Evolutionary conservation across 2,329 filamentous ascomycete species (phyloP).

Genomic region (Colletotrichum siamense): DNA sequence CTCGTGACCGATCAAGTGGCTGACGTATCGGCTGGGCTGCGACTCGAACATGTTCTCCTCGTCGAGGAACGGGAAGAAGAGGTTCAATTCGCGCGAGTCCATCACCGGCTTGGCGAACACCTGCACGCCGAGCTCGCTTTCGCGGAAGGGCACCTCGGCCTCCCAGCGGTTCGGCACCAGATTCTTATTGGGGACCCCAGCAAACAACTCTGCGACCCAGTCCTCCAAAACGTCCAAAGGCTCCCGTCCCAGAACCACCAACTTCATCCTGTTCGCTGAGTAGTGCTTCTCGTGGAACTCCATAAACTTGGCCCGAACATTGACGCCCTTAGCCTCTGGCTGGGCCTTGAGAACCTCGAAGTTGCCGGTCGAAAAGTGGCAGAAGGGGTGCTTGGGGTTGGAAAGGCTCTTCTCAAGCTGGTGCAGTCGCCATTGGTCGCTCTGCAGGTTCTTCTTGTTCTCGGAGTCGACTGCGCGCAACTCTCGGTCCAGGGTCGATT

Average conservation of each 20-base stretch:
- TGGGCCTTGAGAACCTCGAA: conserved; percentile 84
- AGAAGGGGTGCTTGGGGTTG: conserved; percentile 86
- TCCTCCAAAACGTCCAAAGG: conserved; percentile 79
- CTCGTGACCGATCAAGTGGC: conserved; percentile 90
- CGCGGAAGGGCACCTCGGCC: conserved; percentile 53
- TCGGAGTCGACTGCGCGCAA: conserved; percentile 90
- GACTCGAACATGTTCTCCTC: conserved; percentile 81
- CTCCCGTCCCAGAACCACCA: conserved; percentile 85
- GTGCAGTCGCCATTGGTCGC: conserved; percentile 84
- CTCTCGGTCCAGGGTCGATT: conserved; percentile 85
- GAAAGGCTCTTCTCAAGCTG: conserved; percentile 90
- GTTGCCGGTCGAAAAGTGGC: conserved; percentile 91
- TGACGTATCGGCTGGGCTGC: conserved; percentile 84
- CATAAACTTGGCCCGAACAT: conserved; percentile 90
- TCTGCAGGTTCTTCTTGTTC: conserved; percentile 97
- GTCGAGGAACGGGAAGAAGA: conserved; percentile 85
- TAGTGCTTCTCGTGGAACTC: conserved; percentile 90
- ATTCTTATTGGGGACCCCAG: conserved; percentile 81
- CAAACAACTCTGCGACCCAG: conserved; percentile 87
- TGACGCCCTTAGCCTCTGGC: conserved; percentile 79
- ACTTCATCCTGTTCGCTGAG: conserved; percentile 92
- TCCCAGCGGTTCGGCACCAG: conserved; percentile 66
- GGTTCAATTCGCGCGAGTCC: conserved; percentile 79
- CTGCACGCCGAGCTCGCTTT: conserved; percentile 65
- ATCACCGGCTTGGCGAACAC: conserved; percentile 91